Evolutionary conservation across 1,284 basidiomycete genomes (phyloP), one percentile per base, ranked within the genome.

Genomic region (Wallemia mellicola): DNA sequence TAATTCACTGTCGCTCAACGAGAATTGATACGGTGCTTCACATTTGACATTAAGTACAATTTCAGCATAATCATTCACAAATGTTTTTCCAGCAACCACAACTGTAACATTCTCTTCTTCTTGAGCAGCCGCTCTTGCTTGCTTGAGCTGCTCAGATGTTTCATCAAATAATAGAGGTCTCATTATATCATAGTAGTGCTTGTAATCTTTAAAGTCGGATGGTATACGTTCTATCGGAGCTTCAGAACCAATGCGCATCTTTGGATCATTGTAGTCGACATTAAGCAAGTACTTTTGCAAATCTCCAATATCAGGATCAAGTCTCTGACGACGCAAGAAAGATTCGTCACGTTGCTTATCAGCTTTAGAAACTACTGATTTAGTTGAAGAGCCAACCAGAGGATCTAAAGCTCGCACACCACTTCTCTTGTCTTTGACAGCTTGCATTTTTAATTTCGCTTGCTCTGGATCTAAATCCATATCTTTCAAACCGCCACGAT

Each of bases 121-220:
- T 9, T 66, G 65, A 59, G 80, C 77, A 60, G 83, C 79, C 65
- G 86, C 68, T 59, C 66, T 83, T 27, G 86, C 79, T 67, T 86
- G 77, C 30, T 73, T 67, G 60, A 96, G 76, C 66, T 95, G 87
- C 27, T 83, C 79, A 91, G 94, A 96, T 63, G 85, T 82, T 70
- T 98, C 94, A 61, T 86, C 75, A 28, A 91, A 72, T 25, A 96
- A 73, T n/a, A 98, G 74, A 1, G 94, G 88, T 64, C 87, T 79
- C 66, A 94, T 88, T 26, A 82, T 73, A 26, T 73, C 72, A 48
- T 78, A 75, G 69, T 94, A 98, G 28, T 88, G 77, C 2, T 73
- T 68, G 59, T 80, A 76, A 61, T 77, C 75, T 1, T 65, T 65
- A 67, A 95, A 96, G 5, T 69, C 71, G 58, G 79, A 76, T 0